These are phyloP conservation scores for Solanum sitiens DNA, from an alignment of 257 asterid genomes.

Conservation along the genomic window DNA sequence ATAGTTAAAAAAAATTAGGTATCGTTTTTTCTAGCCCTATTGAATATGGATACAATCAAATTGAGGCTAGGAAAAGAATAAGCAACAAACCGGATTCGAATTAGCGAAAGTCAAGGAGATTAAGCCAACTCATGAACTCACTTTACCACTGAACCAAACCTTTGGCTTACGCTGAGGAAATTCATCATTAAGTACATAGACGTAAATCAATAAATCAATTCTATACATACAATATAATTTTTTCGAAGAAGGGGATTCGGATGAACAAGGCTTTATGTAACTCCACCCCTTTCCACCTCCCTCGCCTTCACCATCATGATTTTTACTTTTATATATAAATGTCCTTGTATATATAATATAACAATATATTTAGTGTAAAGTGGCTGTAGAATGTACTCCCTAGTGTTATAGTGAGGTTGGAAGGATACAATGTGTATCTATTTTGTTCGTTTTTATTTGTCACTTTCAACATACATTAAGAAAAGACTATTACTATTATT, in stretches of 20 bases:
- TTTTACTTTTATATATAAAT: no score
- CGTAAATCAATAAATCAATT: no score
- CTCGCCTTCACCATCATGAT: not conserved
- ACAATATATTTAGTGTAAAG: not conserved
- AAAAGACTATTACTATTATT: no score
- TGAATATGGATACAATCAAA: not conserved
- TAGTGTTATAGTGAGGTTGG: no score
- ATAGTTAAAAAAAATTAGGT: not conserved
- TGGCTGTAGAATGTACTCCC: not conserved
- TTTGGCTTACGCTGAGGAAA: not conserved
- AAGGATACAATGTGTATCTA: no score
- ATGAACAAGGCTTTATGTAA: not conserved
- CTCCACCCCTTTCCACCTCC: not conserved
- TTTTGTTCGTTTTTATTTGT: no score
- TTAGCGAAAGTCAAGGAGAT: not conserved
- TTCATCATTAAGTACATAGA: not conserved
- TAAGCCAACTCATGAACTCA: not conserved
- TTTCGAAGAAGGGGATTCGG: accelerated
- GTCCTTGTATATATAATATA: not conserved
- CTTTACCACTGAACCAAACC: not conserved
- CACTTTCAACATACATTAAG: no score
- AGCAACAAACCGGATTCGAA: not conserved
- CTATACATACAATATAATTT: no score
- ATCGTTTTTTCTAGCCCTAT: not conserved
- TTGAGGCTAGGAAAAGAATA: not conserved